Evolutionary conservation across 768 basidiomycete species (phyloP), one percentile per base, ranked within the genome.

Genomic region (Lentinula sp.): DNA sequence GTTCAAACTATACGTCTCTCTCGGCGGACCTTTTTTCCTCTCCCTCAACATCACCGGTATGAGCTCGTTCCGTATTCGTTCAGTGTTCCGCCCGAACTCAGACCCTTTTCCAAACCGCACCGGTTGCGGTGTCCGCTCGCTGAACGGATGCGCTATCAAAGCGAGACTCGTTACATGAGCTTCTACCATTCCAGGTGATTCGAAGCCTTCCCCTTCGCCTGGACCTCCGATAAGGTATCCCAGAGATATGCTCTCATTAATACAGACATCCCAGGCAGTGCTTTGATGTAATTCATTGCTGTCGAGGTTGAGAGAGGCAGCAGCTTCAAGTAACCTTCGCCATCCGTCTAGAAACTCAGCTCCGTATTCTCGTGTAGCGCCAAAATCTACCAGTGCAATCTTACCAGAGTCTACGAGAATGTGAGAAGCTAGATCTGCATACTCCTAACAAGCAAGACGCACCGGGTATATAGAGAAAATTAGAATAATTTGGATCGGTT

Each of bases 401-500:
- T 92, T 62, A 43, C 37, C 4, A 42, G 34, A 40, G 23, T 43
- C 48, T 59, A 23, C 16, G 35, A 40, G 32, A 56, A 5, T 60
- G 54, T 45, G 10, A 28, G 53, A 42, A 11, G 28, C 18, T 43
- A 34, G 21, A n/a, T 9, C 21, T 28, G 21, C 4, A 10, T 9
- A 23, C 18, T 11, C n/a, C 6, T 8, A 13, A 15, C 8, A 6
- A 42, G 45, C 11, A 70, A 15, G 1, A 23, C 40, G 23, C 23
- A 56, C 55, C 28, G 18, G 78, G 66, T 71, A 95, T 89, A 87
- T 91, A 98, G 23, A 99, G 76, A 75, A 99, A 98, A 72, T 98
- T 98, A 8, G 93, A 91, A 91, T 93, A 98, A 67, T 99, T 98
- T 3, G 97, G 97, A 70, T 99, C 96, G 0, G 96, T 99, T 72